Base-by-base conservation (phyloP, 192 early-diverging fungal species). In the Thamnidium elegans region DNA sequence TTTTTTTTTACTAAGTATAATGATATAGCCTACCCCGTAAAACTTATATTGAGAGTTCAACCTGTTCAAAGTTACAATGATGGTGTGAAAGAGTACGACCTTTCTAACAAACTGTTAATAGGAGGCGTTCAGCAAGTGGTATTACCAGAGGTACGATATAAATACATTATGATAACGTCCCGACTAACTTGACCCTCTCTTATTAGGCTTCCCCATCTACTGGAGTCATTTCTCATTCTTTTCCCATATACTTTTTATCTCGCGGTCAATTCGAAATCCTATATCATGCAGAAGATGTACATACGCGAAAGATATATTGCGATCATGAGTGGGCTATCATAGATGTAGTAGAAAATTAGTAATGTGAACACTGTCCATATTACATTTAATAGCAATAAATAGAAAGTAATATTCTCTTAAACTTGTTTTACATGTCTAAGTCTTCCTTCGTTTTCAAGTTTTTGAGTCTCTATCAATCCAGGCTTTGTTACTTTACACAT, bases 251-350 rank as follows among this genome's bases (percentile, higher is more conserved):
- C 55, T 85, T 85, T 52, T 74, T 81, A 51, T 81, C 81, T 19
- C 69, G 81, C 26, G 83, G 83, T 36, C 70, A 78, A 52, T 85
- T 74, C 55, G 75, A 82, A 69, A 72, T 85, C 17, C 65, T 85
- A 6, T 85, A 82, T 64, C 83, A 85, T 60, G 79, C 73, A n/a
- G 81, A 85, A 48, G 83, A 85, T 68, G 79, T 85, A 19, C 67
- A 73, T 53, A 74, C 77, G 34, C 66, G 81, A 21, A 32, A 74
- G 8, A 65, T 81, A 1, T 77, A 77, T 61, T 85, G 79, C 66
- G 83, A 85, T 60, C 76, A 78, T 46, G 79, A 85, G 32, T 59
- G 72, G 36, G 56, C 67, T 4, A 58, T 69, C 34, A 50, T 74
- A 43, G 67, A 74, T 13, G 58, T 39, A 39, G 5, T 10, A 39